Evolutionary conservation across 345 rosid species (phyloP).

Genomic region (Eucalyptus curtisii): DNA sequence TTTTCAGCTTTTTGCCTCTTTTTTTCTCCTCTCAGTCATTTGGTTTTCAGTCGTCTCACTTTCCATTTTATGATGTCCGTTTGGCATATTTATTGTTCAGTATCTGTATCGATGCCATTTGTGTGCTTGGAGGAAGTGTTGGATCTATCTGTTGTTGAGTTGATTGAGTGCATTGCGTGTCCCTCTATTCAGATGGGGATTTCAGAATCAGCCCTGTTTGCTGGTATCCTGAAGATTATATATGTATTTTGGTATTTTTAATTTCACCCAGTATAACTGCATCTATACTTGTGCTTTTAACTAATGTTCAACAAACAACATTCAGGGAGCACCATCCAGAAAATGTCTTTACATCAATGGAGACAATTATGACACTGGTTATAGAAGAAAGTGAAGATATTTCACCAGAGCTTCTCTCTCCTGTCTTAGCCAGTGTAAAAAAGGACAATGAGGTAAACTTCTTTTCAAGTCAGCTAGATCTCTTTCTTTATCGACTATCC

Average conservation of each 20-base stretch:
- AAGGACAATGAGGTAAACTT: constrained; percentile 52
- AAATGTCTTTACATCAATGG: constrained; percentile 71
- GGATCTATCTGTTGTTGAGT: neutral
- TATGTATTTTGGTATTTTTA: neutral
- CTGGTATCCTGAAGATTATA: neutral
- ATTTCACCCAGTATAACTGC: neutral
- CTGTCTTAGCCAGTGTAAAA: constrained; percentile 44
- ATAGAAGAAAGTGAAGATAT: constrained; percentile 94
- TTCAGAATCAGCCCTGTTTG: neutral
- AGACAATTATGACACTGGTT: constrained; percentile 80
- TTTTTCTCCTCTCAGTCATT: neutral
- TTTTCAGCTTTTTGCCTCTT: neutral
- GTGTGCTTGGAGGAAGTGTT: neutral
- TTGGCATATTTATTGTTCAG: neutral
- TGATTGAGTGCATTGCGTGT: neutral
- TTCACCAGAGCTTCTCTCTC: constrained; percentile 57
- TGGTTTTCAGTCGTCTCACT: neutral
- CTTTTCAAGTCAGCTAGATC: neutral
- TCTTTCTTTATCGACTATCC: neutral
- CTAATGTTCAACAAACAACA: neutral
- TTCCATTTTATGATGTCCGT: neutral
- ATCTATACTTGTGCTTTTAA: neutral
- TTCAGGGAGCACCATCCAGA: constrained; percentile 71
- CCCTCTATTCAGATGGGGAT: neutral
- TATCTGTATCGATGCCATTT: neutral